Conservation (phyloP, 2,329 filamentous ascomycete species). For the Fusarium sp. region DNA sequence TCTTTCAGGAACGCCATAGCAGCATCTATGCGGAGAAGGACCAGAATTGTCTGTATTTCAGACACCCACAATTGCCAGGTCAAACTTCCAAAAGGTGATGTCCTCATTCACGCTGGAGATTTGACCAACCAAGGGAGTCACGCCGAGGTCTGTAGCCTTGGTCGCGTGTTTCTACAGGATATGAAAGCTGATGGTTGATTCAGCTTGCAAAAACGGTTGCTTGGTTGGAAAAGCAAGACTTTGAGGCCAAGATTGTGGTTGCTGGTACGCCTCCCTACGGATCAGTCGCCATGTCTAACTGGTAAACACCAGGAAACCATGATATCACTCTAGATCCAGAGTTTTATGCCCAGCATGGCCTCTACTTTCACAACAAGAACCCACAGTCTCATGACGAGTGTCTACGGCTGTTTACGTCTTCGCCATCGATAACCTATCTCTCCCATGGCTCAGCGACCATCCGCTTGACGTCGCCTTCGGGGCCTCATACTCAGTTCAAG, state of each 20-base stretch:
- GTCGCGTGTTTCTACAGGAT: background rate
- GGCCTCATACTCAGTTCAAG: conserved; percentile 69
- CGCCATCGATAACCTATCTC: conserved; percentile 71
- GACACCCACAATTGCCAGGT: conserved; percentile 77
- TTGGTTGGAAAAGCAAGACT: conserved; percentile 75
- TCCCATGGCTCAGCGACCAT: conserved; percentile 66
- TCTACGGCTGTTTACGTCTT: conserved; percentile 63
- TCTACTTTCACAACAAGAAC: conserved; percentile 66
- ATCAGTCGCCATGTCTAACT: conserved; percentile 15
- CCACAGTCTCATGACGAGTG: conserved; percentile 66
- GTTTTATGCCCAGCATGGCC: conserved; percentile 67
- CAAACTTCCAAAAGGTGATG: conserved; percentile 76
- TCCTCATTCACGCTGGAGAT: conserved; percentile 81
- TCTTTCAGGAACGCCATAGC: conserved; percentile 28
- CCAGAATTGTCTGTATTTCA: conserved; percentile 78
- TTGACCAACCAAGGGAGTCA: conserved; percentile 77
- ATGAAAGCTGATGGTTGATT: conserved; percentile 14
- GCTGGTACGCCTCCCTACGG: conserved; percentile 62
- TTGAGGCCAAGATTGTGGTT: conserved; percentile 76
- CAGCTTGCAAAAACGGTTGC: conserved; percentile 68
- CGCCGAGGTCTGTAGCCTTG: conserved; percentile 56
- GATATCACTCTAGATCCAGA: conserved; percentile 75
- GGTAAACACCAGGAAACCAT: conserved; percentile 71
- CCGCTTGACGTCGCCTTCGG: conserved; percentile 62
- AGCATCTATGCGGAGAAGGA: conserved; percentile 52